phyloP scores from a whole-genome alignment of 2,329 filamentous ascomycete species.

The Hypomyces rosellus region DNA sequence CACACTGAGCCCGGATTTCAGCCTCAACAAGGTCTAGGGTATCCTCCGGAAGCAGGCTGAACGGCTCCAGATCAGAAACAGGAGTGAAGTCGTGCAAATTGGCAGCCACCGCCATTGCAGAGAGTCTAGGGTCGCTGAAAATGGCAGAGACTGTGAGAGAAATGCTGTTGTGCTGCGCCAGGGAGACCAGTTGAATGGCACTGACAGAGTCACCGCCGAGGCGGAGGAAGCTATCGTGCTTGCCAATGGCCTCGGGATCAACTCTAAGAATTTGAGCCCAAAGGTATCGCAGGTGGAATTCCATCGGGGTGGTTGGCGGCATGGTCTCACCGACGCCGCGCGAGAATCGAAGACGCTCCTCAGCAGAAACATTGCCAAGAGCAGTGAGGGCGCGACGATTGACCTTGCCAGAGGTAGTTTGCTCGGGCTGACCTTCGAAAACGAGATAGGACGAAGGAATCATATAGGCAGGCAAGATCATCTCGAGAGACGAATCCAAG shows the following conservation, averaged over 20 bases:
- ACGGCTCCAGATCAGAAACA: background rate
- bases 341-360: conserved; percentile 4
- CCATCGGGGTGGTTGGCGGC: conserved; percentile 1
- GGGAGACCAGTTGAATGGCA: conserved; percentile 12
- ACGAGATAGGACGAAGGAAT: conserved; percentile 12
- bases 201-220: conserved; percentile 15
- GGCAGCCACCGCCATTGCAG: conserved; percentile 1
- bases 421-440: conserved; percentile 9
- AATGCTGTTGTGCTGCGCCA: conserved; percentile 8
- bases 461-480: conserved; percentile 13
- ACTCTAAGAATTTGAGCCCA: background rate
- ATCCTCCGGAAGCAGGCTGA: conserved; percentile 2
- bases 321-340: conserved; percentile 4
- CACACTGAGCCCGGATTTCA: background rate
- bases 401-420: conserved; percentile 12
- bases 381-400: conserved; percentile 7
- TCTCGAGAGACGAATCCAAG: conserved; percentile 7
- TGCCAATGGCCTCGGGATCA: conserved; percentile 8
- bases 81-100: background rate
- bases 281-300: conserved; percentile 7
- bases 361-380: conserved; percentile 1
- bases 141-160: conserved; percentile 8
- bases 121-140: conserved; percentile 13
- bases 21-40: background rate
- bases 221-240: conserved; percentile 13